Evolutionary conservation across 768 basidiomycete species (phyloP).

Genomic region (Trametes cinnabarina): DNA sequence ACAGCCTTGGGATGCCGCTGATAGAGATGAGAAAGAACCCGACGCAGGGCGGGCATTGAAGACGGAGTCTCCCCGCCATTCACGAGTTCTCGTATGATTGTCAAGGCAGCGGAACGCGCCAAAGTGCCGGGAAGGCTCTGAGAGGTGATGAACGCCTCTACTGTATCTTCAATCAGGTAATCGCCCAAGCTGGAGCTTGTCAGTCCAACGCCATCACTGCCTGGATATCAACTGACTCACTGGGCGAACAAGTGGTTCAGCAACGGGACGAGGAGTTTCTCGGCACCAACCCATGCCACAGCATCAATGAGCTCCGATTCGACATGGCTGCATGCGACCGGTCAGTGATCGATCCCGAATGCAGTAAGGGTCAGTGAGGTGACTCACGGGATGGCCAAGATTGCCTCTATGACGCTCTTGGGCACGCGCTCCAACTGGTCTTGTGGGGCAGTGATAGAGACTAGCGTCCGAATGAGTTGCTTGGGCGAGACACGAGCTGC

Average conservation of each 20-base stretch:
- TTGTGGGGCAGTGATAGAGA: constrained; percentile 67
- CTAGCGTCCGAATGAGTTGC: constrained; percentile 63
- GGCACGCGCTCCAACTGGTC: constrained; percentile 47
- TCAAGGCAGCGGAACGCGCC: constrained; percentile 16
- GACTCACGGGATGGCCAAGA: constrained; percentile 53
- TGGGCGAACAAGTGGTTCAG: constrained; percentile 38
- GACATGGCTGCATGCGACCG: constrained; percentile 38
- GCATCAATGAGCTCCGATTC: constrained; percentile 46
- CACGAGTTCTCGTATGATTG: constrained; percentile 18
- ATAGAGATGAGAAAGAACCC: constrained; percentile 54
- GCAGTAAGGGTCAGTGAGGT: background rate
- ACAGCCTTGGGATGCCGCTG: constrained; percentile 63
- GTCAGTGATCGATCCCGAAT: background rate
- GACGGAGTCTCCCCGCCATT: background rate
- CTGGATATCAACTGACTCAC: constrained; percentile 33
- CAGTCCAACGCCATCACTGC: background rate
- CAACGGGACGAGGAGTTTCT: constrained; percentile 58
- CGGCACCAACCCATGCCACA: constrained; percentile 48
- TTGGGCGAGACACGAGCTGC: constrained; percentile 47
- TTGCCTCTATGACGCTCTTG: constrained; percentile 16
- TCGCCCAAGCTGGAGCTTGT: constrained; percentile 33
- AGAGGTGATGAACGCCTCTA: constrained; percentile 32
- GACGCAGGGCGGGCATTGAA: constrained; percentile 2
- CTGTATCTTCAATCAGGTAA: constrained; percentile 26
- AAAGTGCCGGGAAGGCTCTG: constrained; percentile 22